Conservation (phyloP, 805 yeast species). For the Teunomyces tritomae region DNA sequence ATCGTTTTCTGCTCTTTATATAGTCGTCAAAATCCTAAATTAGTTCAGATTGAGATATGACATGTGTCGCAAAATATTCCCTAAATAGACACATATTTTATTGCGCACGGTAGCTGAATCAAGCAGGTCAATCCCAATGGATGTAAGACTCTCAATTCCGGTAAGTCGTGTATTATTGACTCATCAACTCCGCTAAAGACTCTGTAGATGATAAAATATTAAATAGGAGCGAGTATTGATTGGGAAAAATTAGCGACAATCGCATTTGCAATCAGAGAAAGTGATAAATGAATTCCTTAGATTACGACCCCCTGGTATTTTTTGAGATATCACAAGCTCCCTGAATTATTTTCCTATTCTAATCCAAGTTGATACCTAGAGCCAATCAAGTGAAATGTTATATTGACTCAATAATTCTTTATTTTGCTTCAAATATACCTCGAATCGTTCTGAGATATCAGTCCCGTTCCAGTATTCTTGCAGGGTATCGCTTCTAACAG, state of each 20-base stretch:
- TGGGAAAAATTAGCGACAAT: background rate
- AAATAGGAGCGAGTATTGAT: background rate
- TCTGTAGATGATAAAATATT: background rate
- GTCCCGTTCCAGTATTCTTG: conserved; percentile 61
- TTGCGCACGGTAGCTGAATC: background rate
- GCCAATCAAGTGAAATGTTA: background rate
- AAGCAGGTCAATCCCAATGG: too few relatives aligned
- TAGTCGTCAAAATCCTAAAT: background rate
- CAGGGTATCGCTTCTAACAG: conserved; percentile 30
- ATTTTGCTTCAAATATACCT: conserved; percentile 31
- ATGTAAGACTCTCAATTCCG: too few relatives aligned
- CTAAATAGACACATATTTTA: background rate
- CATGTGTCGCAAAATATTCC: background rate
- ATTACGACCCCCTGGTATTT: too few relatives aligned
- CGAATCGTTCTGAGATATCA: conserved; percentile 43
- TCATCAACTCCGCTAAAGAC: background rate
- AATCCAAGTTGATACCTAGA: background rate
- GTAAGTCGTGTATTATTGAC: background rate
- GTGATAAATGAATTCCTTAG: too few relatives aligned
- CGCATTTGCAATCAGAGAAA: background rate
- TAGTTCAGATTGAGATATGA: background rate
- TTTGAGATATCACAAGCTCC: too few relatives aligned
- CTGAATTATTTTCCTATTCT: background rate
- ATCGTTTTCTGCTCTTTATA: background rate
- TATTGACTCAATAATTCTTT: conserved; percentile 1